Percentiles rank a stretch among this genome's conserved stretches.
These are phyloP conservation scores for Mrakia blollopis DNA, from an alignment of 768 basidiomycete species.

Conservation along the genomic window DNA sequence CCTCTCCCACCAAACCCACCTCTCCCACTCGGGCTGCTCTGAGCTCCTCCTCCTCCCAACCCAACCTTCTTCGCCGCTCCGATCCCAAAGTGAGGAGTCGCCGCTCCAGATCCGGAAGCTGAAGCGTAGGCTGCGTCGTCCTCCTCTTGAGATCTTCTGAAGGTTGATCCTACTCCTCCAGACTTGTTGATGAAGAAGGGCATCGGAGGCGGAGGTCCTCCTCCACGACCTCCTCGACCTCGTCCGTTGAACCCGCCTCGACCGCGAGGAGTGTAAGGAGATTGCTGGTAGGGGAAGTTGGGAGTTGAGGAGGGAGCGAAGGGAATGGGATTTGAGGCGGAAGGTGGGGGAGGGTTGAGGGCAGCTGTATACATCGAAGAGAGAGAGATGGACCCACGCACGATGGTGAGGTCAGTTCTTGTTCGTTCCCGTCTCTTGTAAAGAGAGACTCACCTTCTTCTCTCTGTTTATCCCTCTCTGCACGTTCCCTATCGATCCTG, in stretches of 20 bases:
- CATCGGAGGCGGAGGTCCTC: conserved; percentile 20
- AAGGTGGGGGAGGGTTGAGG: not conserved
- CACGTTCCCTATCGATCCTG: not conserved
- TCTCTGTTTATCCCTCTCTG: not conserved
- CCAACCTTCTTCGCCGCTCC: conserved; percentile 14
- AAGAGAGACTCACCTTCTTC: not conserved
- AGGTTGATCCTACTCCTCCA: not conserved
- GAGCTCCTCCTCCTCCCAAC: not conserved
- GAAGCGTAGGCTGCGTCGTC: conserved; percentile 21
- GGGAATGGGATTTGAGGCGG: not conserved
- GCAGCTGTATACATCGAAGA: not conserved
- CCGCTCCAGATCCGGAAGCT: conserved; percentile 11
- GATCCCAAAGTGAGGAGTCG: conserved; percentile 28
- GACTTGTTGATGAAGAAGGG: conserved; percentile 29
- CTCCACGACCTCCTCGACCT: conserved; percentile 7
- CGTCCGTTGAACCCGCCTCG: conserved; percentile 17
- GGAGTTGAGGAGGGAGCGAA: not conserved
- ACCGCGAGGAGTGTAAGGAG: not conserved
- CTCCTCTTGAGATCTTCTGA: conserved; percentile 25
- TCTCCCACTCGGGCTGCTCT: conserved; percentile 7
- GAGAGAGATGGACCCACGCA: not conserved
- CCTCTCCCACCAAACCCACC: not conserved
- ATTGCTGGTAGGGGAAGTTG: conserved; percentile 1
- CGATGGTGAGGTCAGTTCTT: not conserved
- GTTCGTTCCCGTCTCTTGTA: not conserved